These are phyloP conservation scores for Macrophomina pseudophaseolina DNA, from an alignment of 2,329 filamentous ascomycete genomes.

Conservation along the genomic window DNA sequence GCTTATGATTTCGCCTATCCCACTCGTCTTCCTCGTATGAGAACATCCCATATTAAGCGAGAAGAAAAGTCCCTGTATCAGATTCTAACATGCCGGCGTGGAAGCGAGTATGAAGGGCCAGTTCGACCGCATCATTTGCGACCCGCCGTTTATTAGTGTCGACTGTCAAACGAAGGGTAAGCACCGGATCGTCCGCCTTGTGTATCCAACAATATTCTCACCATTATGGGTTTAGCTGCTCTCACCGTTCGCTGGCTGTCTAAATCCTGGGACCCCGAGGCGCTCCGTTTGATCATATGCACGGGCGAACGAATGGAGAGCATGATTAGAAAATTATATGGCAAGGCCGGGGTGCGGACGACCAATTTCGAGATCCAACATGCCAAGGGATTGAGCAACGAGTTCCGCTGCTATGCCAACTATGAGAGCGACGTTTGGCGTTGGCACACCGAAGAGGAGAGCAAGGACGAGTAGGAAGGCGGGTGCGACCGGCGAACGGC, in stretches of 20 bases:
- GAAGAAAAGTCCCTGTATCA: neutral
- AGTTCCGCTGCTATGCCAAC: slow-evolving; percentile 80
- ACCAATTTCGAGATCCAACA: slow-evolving; percentile 74
- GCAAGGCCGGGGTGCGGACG: slow-evolving; percentile 63
- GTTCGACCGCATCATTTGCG: slow-evolving; percentile 73
- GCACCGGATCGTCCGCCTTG: neutral
- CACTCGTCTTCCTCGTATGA: slow-evolving; percentile 64
- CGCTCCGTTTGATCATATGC: slow-evolving; percentile 64
- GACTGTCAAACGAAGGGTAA: slow-evolving; percentile 80
- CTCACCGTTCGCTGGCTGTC: slow-evolving; percentile 77
- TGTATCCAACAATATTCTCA: neutral
- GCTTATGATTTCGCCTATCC: slow-evolving; percentile 77
- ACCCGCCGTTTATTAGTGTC: slow-evolving; percentile 79
- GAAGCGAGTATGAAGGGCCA: slow-evolving; percentile 63
- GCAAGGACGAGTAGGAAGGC: slow-evolving; percentile 21
- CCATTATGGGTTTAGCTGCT: slow-evolving; percentile 57
- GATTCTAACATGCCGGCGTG: neutral
- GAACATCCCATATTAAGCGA: slow-evolving; percentile 27
- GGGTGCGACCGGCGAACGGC: slow-evolving; percentile 1
- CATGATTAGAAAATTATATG: slow-evolving; percentile 71
- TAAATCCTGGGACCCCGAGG: slow-evolving; percentile 50
- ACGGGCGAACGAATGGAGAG: slow-evolving; percentile 78
- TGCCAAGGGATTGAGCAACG: slow-evolving; percentile 75
- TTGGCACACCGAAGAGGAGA: slow-evolving; percentile 31
- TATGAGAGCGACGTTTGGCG: slow-evolving; percentile 65